Evolutionary conservation across 2,329 filamentous ascomycete species (phyloP), one percentile per base, ranked within the genome.

Genomic region (Cladosporium sp.): DNA sequence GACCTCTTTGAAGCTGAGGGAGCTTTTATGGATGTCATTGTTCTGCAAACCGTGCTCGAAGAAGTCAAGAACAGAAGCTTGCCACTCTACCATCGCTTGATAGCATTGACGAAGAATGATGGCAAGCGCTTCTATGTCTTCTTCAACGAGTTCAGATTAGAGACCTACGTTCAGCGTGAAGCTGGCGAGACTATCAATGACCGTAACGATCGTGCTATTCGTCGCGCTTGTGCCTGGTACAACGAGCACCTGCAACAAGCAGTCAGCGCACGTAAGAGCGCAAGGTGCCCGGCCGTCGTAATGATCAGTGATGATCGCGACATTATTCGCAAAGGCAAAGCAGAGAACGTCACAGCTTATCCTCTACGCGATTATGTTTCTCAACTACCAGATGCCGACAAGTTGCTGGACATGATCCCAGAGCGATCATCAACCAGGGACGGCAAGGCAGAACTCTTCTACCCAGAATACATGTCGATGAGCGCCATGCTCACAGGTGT

Each of bases 111-210:
- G 47, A 96, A 94, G 80, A 97, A 94, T 75, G 93, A 97, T 73
- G 93, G 96, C 71, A 99, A 99, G 83, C 88, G 94, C 64, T 98
- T 97, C 77, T 97, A 98, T 75, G 92, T 99, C 62, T 99, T 99
- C 78, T 98, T 98, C 86, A 99, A 99, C 78, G 95, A 99, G 74
- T 99, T 99, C 76, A 87, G 94, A 61, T 83, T 93, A 47, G 96
- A 99, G 78, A 99, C 95, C 0, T 91, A 97, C 75, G 87, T 97
- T 58, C 81, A 86, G 32, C 86, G 95, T 68, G 86, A 89, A 24
- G 79, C 85, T 6, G 90, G 91, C 44, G 95, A 99, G 81, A 90
- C 87, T 3, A 95, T 99, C 79, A 99, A 99, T 77, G 95, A 99
- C 78, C 87, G 95, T 64, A 99, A 99, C 75, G 96, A 99, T 78